Evolutionary conservation across 805 yeast genomes (phyloP).

Genomic region (Candida krabiensis): DNA sequence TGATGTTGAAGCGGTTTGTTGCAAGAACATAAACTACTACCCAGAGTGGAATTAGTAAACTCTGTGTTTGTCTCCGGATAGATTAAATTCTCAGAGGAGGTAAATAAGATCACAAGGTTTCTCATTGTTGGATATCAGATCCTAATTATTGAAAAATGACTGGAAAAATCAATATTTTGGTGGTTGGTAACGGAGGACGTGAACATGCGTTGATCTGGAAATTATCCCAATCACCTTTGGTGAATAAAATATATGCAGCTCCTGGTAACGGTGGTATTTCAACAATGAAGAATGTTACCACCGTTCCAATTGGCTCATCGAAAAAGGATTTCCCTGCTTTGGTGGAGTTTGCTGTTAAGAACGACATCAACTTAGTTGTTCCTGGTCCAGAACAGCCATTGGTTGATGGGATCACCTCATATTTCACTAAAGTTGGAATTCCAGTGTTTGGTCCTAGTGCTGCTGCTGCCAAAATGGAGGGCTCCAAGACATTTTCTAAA

Average conservation of each 20-base stretch:
- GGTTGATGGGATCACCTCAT: slow-evolving; percentile 84
- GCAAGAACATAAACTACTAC: too few species aligned
- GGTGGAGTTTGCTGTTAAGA: slow-evolving; percentile 69
- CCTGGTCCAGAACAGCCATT: slow-evolving; percentile 99
- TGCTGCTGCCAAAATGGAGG: slow-evolving; percentile 92
- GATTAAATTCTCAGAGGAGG: too few species aligned
- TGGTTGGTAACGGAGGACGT: slow-evolving; percentile 98
- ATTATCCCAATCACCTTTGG: slow-evolving; percentile 73
- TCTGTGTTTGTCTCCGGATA: too few species aligned
- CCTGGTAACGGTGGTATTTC: slow-evolving; percentile 97
- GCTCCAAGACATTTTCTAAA: slow-evolving; percentile 92
- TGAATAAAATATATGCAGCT: slow-evolving; percentile 77
- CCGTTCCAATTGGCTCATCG: slow-evolving; percentile 66
- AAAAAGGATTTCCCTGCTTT: slow-evolving; percentile 68
- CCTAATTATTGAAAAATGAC: slow-evolving; percentile 11
- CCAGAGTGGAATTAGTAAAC: too few species aligned
- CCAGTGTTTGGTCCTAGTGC: slow-evolving; percentile 97
- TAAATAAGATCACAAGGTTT: too few species aligned
- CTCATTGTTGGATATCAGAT: too few species aligned
- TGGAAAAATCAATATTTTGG: slow-evolving; percentile 56
- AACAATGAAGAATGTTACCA: slow-evolving; percentile 55
- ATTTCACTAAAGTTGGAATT: slow-evolving; percentile 78
- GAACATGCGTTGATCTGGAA: slow-evolving; percentile 97
- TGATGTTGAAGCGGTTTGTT: too few species aligned
- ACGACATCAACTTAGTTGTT: slow-evolving; percentile 70